A percentile compares a stretch with the other conserved stretches of the same genome.
Evolutionary conservation across 805 yeast species (phyloP).

Genomic region (Starmerella ratchasimensis): DNA sequence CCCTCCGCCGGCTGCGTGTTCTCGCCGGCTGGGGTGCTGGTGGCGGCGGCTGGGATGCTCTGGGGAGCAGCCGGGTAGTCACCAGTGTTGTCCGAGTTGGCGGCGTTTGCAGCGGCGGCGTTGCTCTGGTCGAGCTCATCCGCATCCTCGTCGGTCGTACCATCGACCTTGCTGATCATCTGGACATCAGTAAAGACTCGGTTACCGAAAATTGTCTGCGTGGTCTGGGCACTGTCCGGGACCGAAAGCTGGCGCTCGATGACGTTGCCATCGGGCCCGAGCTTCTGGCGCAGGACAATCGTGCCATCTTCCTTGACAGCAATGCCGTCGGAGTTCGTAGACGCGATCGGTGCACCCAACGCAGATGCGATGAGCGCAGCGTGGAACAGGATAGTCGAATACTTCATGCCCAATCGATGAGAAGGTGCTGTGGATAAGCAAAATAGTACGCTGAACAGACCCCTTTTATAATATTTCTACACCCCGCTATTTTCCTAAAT

Average conservation of each 20-base stretch:
- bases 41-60: not conserved
- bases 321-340: slow-evolving; percentile 4
- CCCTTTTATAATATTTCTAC: not conserved
- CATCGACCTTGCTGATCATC: not conserved
- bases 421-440: not conserved
- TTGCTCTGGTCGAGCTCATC: not conserved
- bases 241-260: slow-evolving; percentile 3
- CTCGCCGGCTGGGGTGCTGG: not conserved
- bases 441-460: not conserved
- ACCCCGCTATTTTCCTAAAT: not conserved
- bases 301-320: slow-evolving; percentile 13
- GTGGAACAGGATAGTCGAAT: slow-evolving; percentile 8
- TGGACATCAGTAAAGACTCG: no score
- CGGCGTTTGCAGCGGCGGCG: slow-evolving; percentile 1
- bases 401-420: slow-evolving; percentile 4
- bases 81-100: not conserved
- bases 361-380: slow-evolving; percentile 16
- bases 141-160: not conserved
- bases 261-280: not conserved
- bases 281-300: slow-evolving; percentile 8
- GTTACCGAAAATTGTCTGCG: slow-evolving; percentile 6
- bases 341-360: slow-evolving; percentile 15
- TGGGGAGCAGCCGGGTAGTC: not conserved
- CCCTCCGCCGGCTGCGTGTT: no score
- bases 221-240: slow-evolving; percentile 2